Percentiles rank a stretch among this genome's conserved stretches.
These are phyloP conservation scores for Cadophora malorum DNA, from an alignment of 2,329 filamentous ascomycete genomes.

Conservation along the genomic window DNA sequence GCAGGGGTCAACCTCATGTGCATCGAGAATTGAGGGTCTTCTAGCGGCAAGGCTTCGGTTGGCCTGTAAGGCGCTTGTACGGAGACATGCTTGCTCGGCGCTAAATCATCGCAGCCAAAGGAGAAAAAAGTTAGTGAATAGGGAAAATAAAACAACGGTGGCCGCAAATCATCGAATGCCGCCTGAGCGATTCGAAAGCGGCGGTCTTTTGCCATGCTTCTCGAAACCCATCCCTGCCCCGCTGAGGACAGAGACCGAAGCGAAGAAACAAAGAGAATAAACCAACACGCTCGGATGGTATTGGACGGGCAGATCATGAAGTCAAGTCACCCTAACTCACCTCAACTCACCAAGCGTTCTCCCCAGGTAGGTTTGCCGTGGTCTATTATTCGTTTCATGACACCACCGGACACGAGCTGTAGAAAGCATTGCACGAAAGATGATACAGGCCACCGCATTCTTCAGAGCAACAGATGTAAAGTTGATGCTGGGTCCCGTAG, in stretches of 20 bases:
- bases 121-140: neutral
- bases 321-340: neutral
- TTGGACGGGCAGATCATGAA: conserved; percentile 14
- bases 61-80: neutral
- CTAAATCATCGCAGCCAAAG: neutral
- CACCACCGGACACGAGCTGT: conserved; percentile 6
- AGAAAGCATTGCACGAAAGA: neutral
- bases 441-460: neutral
- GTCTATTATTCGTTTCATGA: neutral
- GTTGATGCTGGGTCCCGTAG: neutral
- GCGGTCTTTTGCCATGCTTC: conserved; percentile 4
- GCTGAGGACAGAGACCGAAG: neutral
- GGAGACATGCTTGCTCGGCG: neutral
- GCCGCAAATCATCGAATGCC: conserved; percentile 7
- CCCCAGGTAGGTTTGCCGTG: neutral
- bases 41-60: conserved; percentile 1
- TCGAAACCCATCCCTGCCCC: neutral
- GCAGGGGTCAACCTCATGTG: conserved; percentile 3
- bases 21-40: conserved; percentile 8
- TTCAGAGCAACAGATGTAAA: neutral
- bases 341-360: neutral
- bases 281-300: neutral
- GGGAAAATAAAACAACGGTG: conserved; percentile 11
- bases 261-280: conserved; percentile 16
- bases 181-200: conserved; percentile 3